Base-by-base conservation (phyloP, 2,329 filamentous ascomycete genomes). In the Colletotrichum shisoi region DNA sequence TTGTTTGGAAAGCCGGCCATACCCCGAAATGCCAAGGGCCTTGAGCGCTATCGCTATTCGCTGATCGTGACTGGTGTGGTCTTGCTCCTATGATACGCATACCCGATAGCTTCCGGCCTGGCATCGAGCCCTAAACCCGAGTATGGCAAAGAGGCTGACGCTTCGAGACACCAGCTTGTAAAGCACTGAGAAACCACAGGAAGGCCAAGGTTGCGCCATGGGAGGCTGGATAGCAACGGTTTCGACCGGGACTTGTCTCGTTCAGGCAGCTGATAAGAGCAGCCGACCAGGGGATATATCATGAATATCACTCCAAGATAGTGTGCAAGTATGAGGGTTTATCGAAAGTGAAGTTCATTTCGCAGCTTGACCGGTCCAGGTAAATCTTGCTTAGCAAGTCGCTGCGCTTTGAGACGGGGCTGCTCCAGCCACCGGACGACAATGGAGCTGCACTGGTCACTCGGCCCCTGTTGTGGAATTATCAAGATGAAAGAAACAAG, bases 221-320 rank as follows among this genome's bases (percentile, higher is more conserved):
- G 19, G 27, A 61, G 62, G n/a, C 57, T 40, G 51, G 19, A 31
- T 21, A 12, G 34, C 34, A 54, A 45, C 9, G 53, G 54, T 34
- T 19, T 62, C 17, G 39, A 39, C 61, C 51, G 57, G 51, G 24
- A 40, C 42, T 62, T 51, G 42, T 49, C 67, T 69, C 19, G 12
- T 56, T 67, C 44, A 24, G 54, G 54, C 59, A 63, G 54, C 58
- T 63, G 54, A 39, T 17, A 59, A 40, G 42, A 31, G 19, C 19
- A 39, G 19, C 42, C 17, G 21, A 15, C 44, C 34, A 44, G 53
- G 49, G 58, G n/a, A 40, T 19, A 24, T 15, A n/a, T 27, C 21
- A 53, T 48, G 34, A 48, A 15, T 15, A 19, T 56, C 39, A 21
- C 46, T 31, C 21, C 40, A 31, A 39, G 19, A 17, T 8, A 46